Evolutionary conservation across 805 yeast genomes (phyloP).

Genomic region (Wickerhamiella occidentalis): DNA sequence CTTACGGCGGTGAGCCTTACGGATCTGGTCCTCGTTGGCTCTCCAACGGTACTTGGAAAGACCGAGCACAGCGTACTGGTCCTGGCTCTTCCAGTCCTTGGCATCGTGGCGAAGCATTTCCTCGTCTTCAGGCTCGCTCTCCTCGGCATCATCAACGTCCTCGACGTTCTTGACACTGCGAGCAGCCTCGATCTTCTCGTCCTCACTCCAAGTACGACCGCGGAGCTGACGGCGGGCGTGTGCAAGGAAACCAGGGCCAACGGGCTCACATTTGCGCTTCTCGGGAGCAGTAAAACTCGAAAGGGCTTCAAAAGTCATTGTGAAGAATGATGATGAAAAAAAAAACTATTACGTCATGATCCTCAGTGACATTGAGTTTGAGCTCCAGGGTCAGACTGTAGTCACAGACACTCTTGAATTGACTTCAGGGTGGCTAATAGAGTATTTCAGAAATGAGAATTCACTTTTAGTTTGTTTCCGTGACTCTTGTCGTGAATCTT

Average conservation of each 20-base stretch:
- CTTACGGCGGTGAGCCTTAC: conserved; percentile 93
- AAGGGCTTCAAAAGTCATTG: conserved; percentile 21
- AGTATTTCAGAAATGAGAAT: conserved; percentile 2
- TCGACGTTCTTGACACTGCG: conserved; percentile 65
- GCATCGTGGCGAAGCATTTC: conserved; percentile 82
- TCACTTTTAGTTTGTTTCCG: conserved; percentile 7
- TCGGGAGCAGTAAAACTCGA: conserved; percentile 25
- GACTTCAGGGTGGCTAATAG: conserved; percentile 19
- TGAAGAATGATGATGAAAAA: not conserved
- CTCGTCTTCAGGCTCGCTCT: conserved; percentile 58
- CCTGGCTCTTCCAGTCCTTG: conserved; percentile 95
- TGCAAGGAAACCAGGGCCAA: conserved; percentile 88
- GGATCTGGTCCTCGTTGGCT: conserved; percentile 86
- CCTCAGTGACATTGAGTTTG: not conserved
- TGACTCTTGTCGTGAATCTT: conserved; percentile 11
- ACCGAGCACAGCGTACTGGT: conserved; percentile 92
- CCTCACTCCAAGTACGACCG: conserved; percentile 98
- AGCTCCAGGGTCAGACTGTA: conserved; percentile 16
- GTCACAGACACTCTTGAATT: conserved; percentile 23
- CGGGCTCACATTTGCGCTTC: conserved; percentile 77
- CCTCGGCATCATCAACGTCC: conserved; percentile 37
- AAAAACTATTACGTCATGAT: not conserved
- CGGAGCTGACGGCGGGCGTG: conserved; percentile 92
- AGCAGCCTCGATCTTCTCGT: conserved; percentile 85
- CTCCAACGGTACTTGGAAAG: conserved; percentile 78